Evolutionary conservation across 371 early-diverging fungal species (phyloP).

Genomic region (Quaeritorhiza haematococci): DNA sequence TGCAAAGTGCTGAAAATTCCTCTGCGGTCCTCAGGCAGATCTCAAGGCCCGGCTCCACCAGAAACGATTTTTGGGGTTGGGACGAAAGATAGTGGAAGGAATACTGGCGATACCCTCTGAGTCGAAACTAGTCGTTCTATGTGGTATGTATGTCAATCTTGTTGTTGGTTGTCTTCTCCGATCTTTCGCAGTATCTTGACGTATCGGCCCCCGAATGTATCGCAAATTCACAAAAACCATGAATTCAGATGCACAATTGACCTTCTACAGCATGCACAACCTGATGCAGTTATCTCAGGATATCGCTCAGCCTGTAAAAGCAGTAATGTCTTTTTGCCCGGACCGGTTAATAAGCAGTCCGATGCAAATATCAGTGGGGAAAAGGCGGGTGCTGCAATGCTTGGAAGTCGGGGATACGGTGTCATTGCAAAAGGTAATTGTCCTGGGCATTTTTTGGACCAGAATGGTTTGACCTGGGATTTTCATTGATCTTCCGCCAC

Average conservation of each 20-base stretch:
- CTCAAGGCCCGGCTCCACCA: conserved; percentile 37
- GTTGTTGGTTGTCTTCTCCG: too few relatives aligned
- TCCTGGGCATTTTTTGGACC: neutral
- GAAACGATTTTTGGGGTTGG: conserved; percentile 54
- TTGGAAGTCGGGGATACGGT: conserved; percentile 18
- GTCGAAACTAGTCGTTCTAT: conserved; percentile 63
- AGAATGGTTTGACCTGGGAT: neutral
- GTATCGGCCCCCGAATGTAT: neutral
- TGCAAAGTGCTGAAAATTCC: too few relatives aligned
- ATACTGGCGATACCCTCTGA: conserved; percentile 65
- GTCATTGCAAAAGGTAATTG: conserved; percentile 44
- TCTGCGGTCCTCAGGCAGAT: conserved; percentile 5
- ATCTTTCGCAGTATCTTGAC: neutral
- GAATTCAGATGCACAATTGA: conserved; percentile 36
- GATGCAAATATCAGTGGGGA: conserved; percentile 50
- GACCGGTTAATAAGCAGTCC: conserved; percentile 61
- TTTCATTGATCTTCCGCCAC: conserved; percentile 15
- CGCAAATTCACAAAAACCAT: neutral
- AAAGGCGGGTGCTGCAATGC: conserved; percentile 54
- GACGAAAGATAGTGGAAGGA: conserved; percentile 59
- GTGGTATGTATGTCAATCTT: conserved; percentile 46
- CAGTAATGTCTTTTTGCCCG: conserved; percentile 59
- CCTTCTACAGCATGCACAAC: conserved; percentile 60
- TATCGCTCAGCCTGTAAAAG: conserved; percentile 55
- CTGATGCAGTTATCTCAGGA: conserved; percentile 42